Base-by-base conservation (phyloP, 805 yeast species). In the Candida succiphila region DNA sequence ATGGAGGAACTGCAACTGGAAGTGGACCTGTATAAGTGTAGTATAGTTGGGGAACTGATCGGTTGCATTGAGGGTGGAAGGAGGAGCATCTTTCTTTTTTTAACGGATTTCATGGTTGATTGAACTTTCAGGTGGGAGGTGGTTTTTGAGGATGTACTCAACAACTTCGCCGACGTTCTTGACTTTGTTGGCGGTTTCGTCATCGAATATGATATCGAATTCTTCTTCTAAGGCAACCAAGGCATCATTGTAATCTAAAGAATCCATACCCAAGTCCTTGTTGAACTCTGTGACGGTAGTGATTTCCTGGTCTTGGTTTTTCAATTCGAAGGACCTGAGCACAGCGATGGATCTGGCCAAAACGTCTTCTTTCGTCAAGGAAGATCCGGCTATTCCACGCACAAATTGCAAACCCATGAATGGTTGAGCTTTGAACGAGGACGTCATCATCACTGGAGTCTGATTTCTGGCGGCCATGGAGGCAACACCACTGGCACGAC, bases 161-260 rank as follows among this genome's bases (percentile, higher is more conserved):
- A 73, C 73, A 44, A 73, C 72, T 56, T 73, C 72, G 45, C 77
- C 77, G 37, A 72, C 77, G 25, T 75, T 64, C 58, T 69, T 69
- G 58, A 73, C 72, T 44, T 69, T 75, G 46, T 73, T 76, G 25
- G 79, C 75, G 38, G 71, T 50, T 32, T 58, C 52, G 41, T 58
- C 63, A 33, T 56, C 61, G 34, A 58, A 56, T 19, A 57, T 67
- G 38, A 67, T 56, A 37, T 65, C 67, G 44, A 79, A 79, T 57
- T 79, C 88, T 69, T 88, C 96, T 68, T 89, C 98, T 52, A 89
- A 79, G 37, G 95, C 95, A 60, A 92, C 95, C 49, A 92, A 72
- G 36, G 92, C 88, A 66, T 89, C 98, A 41, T 89, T 95, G 42
- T 92, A 82, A 54, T 89, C 98, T 45, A 89, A 71, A 8, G 95